Conservation (phyloP, 148 eudicot species). For the Vaccinium myrtillus region DNA sequence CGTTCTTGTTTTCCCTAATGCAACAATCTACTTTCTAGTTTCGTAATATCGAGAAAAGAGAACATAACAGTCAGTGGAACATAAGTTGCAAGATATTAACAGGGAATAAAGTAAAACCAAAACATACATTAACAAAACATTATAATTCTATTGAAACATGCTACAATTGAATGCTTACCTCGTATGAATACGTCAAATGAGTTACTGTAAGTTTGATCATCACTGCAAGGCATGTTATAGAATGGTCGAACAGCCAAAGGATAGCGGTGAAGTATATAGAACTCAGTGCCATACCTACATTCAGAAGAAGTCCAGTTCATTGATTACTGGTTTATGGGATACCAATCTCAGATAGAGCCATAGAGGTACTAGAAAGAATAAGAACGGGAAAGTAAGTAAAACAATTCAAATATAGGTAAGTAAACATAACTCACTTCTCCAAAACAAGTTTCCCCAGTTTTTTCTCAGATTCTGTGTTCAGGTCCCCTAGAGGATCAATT, state of each 20-base stretch:
- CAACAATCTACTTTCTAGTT: not conserved
- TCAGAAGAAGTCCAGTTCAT: constrained; percentile 1
- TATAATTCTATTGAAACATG: not conserved
- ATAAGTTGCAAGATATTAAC: not conserved
- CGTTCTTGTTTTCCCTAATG: not conserved
- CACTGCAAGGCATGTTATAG: constrained; percentile 92
- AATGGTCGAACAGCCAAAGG: constrained; percentile 89
- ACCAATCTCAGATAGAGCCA: not conserved
- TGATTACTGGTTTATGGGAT: not conserved
- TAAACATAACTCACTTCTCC: constrained; percentile 52
- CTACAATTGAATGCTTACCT: constrained; percentile 36
- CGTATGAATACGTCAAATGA: constrained; percentile 96
- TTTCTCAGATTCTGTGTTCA: constrained; percentile 85
- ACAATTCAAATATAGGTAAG: not conserved
- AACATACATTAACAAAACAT: not conserved
- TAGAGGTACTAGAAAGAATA: not conserved
- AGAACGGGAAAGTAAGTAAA: not conserved
- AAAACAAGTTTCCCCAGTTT: constrained; percentile 80
- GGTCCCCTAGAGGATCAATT: constrained; percentile 85
- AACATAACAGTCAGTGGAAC: not conserved
- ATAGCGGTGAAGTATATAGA: constrained; percentile 90
- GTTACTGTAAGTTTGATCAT: constrained; percentile 65
- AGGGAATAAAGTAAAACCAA: not conserved
- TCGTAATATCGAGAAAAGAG: not conserved
- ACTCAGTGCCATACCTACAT: constrained; percentile 85